A percentile compares a stretch with the other conserved stretches of the same genome.
phyloP scores from a whole-genome alignment of 2,329 filamentous ascomycete genomes.

The Xylariaceae sp. region DNA sequence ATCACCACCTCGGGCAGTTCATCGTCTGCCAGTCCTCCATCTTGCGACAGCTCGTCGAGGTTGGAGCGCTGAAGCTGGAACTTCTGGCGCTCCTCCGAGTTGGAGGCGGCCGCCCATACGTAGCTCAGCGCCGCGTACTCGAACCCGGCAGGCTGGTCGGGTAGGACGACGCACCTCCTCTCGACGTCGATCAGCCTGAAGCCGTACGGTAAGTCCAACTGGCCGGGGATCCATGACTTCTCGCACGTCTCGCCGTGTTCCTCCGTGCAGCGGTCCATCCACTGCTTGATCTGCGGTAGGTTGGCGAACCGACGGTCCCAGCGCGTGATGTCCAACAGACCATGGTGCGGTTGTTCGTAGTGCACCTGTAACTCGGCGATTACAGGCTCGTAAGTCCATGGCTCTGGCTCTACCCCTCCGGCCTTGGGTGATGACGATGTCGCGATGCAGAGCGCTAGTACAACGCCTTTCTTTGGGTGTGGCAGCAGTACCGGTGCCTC shows the following conservation, averaged over 20 bases:
- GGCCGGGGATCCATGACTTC: neutral
- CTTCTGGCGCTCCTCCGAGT: slow-evolving; percentile 3
- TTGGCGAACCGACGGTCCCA: slow-evolving; percentile 6
- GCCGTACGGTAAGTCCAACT: neutral
- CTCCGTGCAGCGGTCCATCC: slow-evolving; percentile 6
- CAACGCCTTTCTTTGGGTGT: slow-evolving; percentile 6
- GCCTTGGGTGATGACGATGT: no score
- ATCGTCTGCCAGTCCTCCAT: neutral
- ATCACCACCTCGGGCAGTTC: slow-evolving; percentile 5
- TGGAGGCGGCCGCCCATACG: slow-evolving; percentile 6
- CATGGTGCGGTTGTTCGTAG: slow-evolving; percentile 6
- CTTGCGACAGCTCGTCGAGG: neutral
- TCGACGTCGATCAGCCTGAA: slow-evolving; percentile 9
- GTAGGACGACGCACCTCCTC: slow-evolving; percentile 3
- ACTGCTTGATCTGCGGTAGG: slow-evolving; percentile 1
- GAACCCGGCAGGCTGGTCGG: neutral
- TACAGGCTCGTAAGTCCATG: slow-evolving; percentile 1
- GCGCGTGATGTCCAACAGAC: slow-evolving; percentile 1
- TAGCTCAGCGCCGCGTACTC: slow-evolving; percentile 8
- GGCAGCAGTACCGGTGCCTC: slow-evolving; percentile 4
- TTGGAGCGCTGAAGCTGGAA: slow-evolving; percentile 3
- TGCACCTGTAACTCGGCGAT: slow-evolving; percentile 7
- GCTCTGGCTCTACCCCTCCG: neutral
- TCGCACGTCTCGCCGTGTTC: slow-evolving; percentile 7
- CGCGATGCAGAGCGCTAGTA: slow-evolving; percentile 3